Conservation (phyloP, 2,329 filamentous ascomycete genomes). For the Fusarium sp. region DNA sequence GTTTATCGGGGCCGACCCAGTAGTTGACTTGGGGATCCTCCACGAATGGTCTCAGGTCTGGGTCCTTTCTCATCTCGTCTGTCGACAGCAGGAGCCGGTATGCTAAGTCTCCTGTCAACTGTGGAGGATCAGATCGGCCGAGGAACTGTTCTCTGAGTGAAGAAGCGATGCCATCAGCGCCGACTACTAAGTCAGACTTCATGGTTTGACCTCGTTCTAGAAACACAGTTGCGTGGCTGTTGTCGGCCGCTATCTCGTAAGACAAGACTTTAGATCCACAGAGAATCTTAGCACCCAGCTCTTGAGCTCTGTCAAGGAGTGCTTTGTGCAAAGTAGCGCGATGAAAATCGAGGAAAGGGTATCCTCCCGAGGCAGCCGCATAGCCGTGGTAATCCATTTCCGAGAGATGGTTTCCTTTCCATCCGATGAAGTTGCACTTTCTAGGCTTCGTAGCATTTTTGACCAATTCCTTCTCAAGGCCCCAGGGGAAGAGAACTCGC, state of each 20-base stretch:
- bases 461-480: constrained; percentile 32
- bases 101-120: constrained; percentile 64
- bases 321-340: constrained; percentile 1
- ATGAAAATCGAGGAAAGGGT: constrained; percentile 61
- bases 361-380: constrained; percentile 30
- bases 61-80: constrained; percentile 58
- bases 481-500: constrained; percentile 41
- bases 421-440: constrained; percentile 44
- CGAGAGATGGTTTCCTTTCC: constrained; percentile 42
- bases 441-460: constrained; percentile 38
- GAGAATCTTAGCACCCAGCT: neutral
- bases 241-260: neutral
- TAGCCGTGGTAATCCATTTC: constrained; percentile 43
- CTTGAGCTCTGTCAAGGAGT: neutral
- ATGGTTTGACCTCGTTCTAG: neutral
- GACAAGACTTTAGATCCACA: constrained; percentile 3
- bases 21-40: constrained; percentile 62
- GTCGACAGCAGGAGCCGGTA: constrained; percentile 64
- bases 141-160: constrained; percentile 9
- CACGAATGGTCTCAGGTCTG: constrained; percentile 58
- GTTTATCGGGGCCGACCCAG: constrained; percentile 64
- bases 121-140: neutral
- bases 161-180: constrained; percentile 3
- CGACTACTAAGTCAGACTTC: neutral
- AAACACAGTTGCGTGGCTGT: neutral